Evolutionary conservation across 108 stramenopile genomes (phyloP).

Genomic region (Ochromonas danica): DNA sequence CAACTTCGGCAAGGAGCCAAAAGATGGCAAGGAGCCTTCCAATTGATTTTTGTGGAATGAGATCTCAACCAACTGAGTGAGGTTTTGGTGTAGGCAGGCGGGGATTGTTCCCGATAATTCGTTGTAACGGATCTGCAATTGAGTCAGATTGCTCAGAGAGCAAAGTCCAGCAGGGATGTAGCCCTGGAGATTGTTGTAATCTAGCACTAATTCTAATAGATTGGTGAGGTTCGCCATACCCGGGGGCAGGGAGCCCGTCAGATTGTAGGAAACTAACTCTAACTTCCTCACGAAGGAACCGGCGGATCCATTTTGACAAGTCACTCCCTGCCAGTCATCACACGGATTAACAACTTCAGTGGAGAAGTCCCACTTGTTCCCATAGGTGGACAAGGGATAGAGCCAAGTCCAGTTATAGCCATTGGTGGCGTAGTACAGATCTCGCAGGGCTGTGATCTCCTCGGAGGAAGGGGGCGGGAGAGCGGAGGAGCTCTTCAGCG

Average conservation of each 20-base stretch:
- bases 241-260: conserved; percentile 3
- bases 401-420: conserved; percentile 11
- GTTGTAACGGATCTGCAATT: neutral
- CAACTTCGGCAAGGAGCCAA: neutral
- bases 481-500: too few relatives aligned
- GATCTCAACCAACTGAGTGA: neutral
- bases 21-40: neutral
- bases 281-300: neutral
- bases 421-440: conserved; percentile 18
- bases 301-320: neutral
- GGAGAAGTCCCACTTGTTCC: conserved; percentile 3
- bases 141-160: neutral
- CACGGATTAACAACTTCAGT: neutral
- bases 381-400: neutral
- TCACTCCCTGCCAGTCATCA: conserved; percentile 21
- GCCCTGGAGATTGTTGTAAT: neutral
- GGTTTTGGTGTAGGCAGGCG: neutral
- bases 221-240: neutral
- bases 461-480: too few relatives aligned
- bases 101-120: neutral
- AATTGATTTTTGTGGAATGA: neutral
- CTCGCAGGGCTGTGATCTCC: neutral
- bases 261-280: neutral
- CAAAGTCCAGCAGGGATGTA: neutral
- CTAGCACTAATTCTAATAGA: neutral